Percentiles rank a stretch among this genome's conserved stretches.
Conservation (phyloP, 495 filamentous ascomycete species). For the Hypoxylon crocopeplum region DNA sequence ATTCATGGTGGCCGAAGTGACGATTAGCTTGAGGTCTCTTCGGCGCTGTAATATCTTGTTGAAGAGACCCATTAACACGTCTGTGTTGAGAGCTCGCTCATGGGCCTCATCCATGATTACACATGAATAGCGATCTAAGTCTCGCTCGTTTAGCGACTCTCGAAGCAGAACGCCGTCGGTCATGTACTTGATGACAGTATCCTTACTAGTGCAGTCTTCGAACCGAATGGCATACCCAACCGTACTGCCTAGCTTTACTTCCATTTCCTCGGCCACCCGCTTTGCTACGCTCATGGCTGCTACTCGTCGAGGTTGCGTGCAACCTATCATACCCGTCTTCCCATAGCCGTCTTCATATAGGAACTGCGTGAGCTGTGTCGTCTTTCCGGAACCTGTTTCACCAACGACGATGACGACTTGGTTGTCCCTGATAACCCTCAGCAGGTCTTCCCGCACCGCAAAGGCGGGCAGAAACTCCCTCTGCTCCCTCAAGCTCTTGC, state of each 20-base stretch:
- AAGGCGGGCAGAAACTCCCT: constrained; percentile 95
- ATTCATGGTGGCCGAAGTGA: constrained; percentile 99
- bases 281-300: constrained; percentile 99
- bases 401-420: constrained; percentile 97
- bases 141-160: constrained; percentile 88
- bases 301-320: constrained; percentile 93
- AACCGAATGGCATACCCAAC: constrained; percentile 99
- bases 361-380: constrained; percentile 95
- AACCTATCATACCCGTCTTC: constrained; percentile 86
- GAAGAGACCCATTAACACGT: constrained; percentile 95
- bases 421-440: constrained; percentile 94
- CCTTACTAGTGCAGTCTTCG: constrained; percentile 94
- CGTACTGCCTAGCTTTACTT: constrained; percentile 83
- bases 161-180: constrained; percentile 95
- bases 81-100: constrained; percentile 95
- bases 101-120: constrained; percentile 99
- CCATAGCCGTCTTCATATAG: constrained; percentile 93
- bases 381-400: constrained; percentile 96
- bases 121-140: constrained; percentile 95
- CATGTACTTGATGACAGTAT: constrained; percentile 99
- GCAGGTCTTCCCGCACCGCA: constrained; percentile 93
- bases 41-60: constrained; percentile 94
- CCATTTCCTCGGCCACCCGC: constrained; percentile 98
- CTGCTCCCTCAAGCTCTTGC: constrained; percentile 89
- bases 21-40: constrained; percentile 93